Evolutionary conservation across 345 rosid genomes (phyloP).

Genomic region (Eucalyptus pumila): DNA sequence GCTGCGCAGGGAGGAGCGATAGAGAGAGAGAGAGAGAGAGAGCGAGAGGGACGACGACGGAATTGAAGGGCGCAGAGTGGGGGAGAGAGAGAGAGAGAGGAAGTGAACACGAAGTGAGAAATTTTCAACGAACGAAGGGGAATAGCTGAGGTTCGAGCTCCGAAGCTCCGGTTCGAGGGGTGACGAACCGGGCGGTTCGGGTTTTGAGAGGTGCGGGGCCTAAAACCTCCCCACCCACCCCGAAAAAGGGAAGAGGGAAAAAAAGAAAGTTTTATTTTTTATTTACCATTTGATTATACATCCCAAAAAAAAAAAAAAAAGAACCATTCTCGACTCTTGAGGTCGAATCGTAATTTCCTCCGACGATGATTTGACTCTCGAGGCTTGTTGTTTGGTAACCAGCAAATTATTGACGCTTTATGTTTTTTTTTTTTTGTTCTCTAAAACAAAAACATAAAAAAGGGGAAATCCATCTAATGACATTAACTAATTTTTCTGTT

Average conservation of each 20-base stretch:
- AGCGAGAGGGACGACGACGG: not conserved
- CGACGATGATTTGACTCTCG: not conserved
- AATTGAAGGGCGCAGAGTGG: not conserved
- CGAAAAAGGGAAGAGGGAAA: not conserved
- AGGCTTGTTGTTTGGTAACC: not conserved
- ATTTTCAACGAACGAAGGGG: not conserved
- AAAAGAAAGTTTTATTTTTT: not conserved
- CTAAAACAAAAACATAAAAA: too few relatives aligned
- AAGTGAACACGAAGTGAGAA: not conserved
- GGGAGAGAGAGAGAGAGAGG: not conserved
- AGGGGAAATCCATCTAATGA: accelerated
- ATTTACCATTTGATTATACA: not conserved
- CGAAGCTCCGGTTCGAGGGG: not conserved
- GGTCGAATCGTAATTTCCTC: not conserved
- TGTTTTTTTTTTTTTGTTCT: too few relatives aligned
- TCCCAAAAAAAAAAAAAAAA: not conserved
- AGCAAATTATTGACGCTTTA: too few relatives aligned
- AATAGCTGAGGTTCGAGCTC: not conserved
- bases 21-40: not conserved
- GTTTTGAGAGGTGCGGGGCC: not conserved
- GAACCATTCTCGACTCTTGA: not conserved
- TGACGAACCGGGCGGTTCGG: not conserved
- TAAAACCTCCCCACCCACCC: not conserved
- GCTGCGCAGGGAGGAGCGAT: not conserved
- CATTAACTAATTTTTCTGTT: too few relatives aligned